A percentile compares a stretch with the other conserved stretches of the same genome.
These are phyloP conservation scores for Noccaea caerulescens DNA, from an alignment of 345 rosid genomes.

Conservation along the genomic window DNA sequence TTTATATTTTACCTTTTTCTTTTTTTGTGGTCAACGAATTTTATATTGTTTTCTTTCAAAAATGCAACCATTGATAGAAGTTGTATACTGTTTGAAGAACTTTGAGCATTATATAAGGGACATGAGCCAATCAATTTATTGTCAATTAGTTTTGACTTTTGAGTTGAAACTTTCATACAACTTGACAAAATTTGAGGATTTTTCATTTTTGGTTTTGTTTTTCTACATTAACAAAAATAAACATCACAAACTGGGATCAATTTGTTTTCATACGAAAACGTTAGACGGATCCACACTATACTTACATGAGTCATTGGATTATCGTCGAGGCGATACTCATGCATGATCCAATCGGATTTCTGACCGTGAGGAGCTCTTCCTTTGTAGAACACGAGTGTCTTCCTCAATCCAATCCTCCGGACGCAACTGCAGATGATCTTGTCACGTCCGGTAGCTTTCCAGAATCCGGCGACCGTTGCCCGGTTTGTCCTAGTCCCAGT, in stretches of 20 bases:
- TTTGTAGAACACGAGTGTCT: slow-evolving; percentile 89
- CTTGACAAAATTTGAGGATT: too few species aligned
- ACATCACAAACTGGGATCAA: too few species aligned
- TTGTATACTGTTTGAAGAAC: too few species aligned
- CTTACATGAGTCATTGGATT: slow-evolving; percentile 49
- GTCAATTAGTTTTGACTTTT: too few species aligned
- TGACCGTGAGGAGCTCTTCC: slow-evolving; percentile 98
- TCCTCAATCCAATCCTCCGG: slow-evolving; percentile 80
- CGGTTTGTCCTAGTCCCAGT: slow-evolving; percentile 95
- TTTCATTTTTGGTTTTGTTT: too few species aligned
- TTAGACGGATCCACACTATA: background rate
- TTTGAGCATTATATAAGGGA: too few species aligned
- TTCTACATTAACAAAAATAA: too few species aligned
- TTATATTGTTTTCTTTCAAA: background rate
- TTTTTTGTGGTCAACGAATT: too few species aligned
- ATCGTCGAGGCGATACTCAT: slow-evolving; percentile 94
- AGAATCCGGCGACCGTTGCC: slow-evolving; percentile 91
- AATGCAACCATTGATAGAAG: background rate
- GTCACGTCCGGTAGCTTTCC: slow-evolving; percentile 99
- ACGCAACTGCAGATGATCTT: slow-evolving; percentile 81
- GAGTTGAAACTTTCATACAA: too few species aligned
- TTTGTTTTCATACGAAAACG: too few species aligned
- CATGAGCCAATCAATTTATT: too few species aligned
- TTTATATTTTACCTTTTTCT: background rate
- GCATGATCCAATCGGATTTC: slow-evolving; percentile 99